Evolutionary conservation across 2,329 filamentous ascomycete genomes (phyloP), one percentile per base, ranked within the genome.

Genomic region (Ophiosphaerella korrae): DNA sequence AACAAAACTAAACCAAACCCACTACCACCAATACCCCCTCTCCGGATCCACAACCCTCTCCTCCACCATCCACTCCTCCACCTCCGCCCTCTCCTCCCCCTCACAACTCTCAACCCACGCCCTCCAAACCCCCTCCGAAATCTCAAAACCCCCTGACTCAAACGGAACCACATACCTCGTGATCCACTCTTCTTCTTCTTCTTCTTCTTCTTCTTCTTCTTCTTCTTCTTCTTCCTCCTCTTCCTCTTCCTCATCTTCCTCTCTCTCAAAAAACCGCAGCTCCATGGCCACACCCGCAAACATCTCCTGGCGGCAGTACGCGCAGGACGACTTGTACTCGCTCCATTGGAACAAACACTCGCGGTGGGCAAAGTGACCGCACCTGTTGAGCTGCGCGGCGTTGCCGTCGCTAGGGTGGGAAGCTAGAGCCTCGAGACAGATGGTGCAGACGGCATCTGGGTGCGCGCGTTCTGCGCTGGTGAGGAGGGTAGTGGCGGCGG

Each of bases 361-460:
- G n/a, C 29, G 7, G 39, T 47, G 48, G 24, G 24, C 31, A 13
- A 29, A 8, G 42, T 44, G 40, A 18, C 29, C n/a, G 47, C 41
- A 50, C 21, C 21, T 14, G 21, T 32, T 26, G 8, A 33, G 14
- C 31, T 21, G 16, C 16, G 33, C n/a, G 33, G 32, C 38, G 23
- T 23, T 26, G 21, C 16, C 33, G n/a, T 21, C 18, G 36, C 14
- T 18, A 5, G 21, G n/a, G 37, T 16, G 14, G 8, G 21, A 3
- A 35, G 18, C 18, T 21, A 50, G 26, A 21, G 29, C 3, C 21
- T 50, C 42, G 36, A 50, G 47, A 31, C 47, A 50, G 47, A 50
- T 50, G 18, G 18, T 8, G 42, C 47, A 50, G 7, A 11, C 8
- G 26, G 14, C 7, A 4, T 11, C 34, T 37, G n/a, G 39, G 26